Evolutionary conservation across 352 stramenopile species (phyloP), one percentile per base, ranked within the genome.

Genomic region (Pythium aquatile): DNA sequence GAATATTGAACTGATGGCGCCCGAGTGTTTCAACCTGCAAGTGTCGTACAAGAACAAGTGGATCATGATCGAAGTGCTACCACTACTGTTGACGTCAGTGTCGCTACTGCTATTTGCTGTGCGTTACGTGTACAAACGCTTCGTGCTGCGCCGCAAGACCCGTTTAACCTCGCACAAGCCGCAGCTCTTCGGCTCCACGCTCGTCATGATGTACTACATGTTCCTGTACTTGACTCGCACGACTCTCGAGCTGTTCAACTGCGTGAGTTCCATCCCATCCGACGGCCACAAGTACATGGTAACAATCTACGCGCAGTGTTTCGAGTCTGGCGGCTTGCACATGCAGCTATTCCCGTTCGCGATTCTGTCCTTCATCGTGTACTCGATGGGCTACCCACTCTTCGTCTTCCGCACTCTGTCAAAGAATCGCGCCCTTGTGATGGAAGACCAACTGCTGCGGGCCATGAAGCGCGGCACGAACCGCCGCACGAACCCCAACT

Each of bases 171-270:
- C 76, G 2, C 80, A 91, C 65, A 72, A 87, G 30, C 79, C 82
- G 20, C 78, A 88, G 66, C 61, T 90, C 5, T 91, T 90, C 46
- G 82, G 80, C 13, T 87, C 77, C 8, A 87, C 78, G 44, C 68
- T 91, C 20, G 78, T 89, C 57, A 93, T 93, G 80, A 87, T 93
- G 76, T 94, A 93, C 65, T 90, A 90, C 54, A 60, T 91, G 26
- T 94, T 90, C 61, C 49, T 94, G 7, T 91, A 91, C 57, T 68
- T 94, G 13, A 94, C 83, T 14, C 70, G 76, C 44, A 90, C 79
- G 54, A 88, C 82, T 6, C 70, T 93, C 37, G 85, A 90, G 65
- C 59, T 92, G 5, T 94, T 92, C 70, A 92, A 94, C 65, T 94
- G 85, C 51, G 74, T 85, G 28, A 55, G 70, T 29, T 82, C 81